Evolutionary conservation across 2,329 filamentous ascomycete genomes (phyloP).

Genomic region (Pseudofabraea citricarpa): DNA sequence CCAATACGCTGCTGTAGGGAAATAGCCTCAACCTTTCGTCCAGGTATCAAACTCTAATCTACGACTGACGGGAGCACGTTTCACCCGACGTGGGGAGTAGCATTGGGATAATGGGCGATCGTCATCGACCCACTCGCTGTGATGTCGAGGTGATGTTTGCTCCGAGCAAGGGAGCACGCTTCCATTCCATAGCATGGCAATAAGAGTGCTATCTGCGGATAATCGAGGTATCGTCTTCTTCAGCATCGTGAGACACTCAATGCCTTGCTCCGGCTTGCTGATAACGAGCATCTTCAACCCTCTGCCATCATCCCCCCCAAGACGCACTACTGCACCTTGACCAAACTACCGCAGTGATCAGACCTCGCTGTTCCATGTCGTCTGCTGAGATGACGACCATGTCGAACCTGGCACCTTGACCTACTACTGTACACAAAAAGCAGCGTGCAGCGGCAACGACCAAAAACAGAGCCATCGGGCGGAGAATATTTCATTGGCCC

Average conservation of each 20-base stretch:
- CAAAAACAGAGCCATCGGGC: no score
- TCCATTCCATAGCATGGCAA: background rate
- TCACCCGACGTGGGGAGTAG: background rate
- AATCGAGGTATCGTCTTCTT: background rate
- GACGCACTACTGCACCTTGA: background rate
- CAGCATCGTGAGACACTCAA: slow-evolving; percentile 1
- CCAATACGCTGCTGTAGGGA: background rate
- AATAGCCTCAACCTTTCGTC: background rate
- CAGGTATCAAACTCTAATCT: background rate
- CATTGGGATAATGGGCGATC: background rate
- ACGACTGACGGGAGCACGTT: slow-evolving; percentile 2
- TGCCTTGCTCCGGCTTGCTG: no score
- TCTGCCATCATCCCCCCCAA: background rate
- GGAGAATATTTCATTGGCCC: no score
- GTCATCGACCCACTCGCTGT: background rate
- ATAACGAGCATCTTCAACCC: background rate
- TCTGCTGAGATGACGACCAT: no score
- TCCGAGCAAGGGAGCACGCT: background rate
- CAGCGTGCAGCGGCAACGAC: no score
- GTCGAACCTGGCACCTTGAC: no score
- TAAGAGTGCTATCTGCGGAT: background rate
- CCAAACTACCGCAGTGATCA: background rate
- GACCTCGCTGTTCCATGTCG: background rate
- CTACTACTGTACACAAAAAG: no score
- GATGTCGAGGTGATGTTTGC: background rate